Base-by-base conservation (phyloP, 1,284 basidiomycete species). In the Trametes polyzona region DNA sequence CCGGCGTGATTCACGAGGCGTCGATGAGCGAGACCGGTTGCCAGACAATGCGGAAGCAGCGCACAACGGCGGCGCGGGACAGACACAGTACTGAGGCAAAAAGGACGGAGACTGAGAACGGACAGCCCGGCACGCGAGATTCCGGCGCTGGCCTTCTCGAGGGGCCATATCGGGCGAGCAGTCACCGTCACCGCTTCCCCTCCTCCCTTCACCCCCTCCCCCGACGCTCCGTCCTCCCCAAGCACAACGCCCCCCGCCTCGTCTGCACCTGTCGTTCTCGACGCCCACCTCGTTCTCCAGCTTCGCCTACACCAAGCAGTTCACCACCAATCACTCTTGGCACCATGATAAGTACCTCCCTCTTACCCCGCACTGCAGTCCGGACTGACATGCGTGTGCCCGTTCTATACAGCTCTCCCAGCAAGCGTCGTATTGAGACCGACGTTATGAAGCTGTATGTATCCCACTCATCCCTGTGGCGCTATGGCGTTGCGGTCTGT, bases 371-470 rank as follows among this genome's bases (percentile, higher is more conserved):
- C 27, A 7, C n/a, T 35, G 21, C 26, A 17, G 46, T 41, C 32
- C 37, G 44, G 57, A 37, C 58, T 70, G 43, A 69, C 62, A 65
- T 56, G 54, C 26, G 37, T 54, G 47, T 23, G n/a, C n/a, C 50
- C 52, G 52, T 52, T 70, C 67, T 70, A 63, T 70, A 82, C 81
- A 86, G 81, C 69, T 86, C 87, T 40, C 86, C 87, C 48, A 64
- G 70, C 57, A 98, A 95, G 77, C 91, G 96, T 64, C 90, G 96
- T 59, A 96, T 98, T 73, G 96, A 99, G 77, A 98, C 95, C 50
- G 96, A 99, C 81, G 95, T 99, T 56, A 98, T 98, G 95, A 98
- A 98, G 80, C 81, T 99, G 96, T 97, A 73, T 27, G 32, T 27
- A 24, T 9, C 16, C 33, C 9, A 12, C 12, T 3, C 48, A 3